These are phyloP conservation scores for Cercospora zeae-maydis DNA, from an alignment of 2,329 filamentous ascomycete species.

Conservation along the genomic window DNA sequence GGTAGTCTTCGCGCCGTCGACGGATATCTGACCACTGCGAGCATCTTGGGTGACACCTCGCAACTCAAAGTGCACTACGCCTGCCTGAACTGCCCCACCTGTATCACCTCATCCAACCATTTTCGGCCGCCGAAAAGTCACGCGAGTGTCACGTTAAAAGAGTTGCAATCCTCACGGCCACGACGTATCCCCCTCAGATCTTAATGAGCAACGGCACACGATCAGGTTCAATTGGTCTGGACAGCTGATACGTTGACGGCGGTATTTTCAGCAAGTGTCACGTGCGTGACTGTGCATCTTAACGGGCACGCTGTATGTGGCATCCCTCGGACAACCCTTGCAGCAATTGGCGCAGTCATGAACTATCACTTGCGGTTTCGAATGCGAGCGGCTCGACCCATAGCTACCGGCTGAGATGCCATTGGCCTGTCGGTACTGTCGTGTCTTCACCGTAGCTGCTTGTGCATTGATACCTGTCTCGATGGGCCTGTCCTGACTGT, in stretches of 20 bases:
- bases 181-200: neutral
- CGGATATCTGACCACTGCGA: neutral
- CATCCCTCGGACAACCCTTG: neutral
- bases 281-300: neutral
- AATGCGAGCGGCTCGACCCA: neutral
- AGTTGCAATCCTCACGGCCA: neutral
- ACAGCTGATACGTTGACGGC: neutral
- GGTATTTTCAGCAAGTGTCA: neutral
- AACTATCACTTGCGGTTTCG: neutral
- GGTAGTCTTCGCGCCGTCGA: neutral
- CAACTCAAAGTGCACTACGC: no score
- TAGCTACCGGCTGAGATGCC: neutral
- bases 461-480: neutral
- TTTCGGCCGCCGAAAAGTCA: conserved; percentile 2
- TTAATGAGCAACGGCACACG: neutral
- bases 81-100: neutral
- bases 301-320: neutral
- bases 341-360: neutral
- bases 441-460: neutral
- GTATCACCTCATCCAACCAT: conserved; percentile 5
- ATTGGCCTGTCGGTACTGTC: conserved; percentile 2
- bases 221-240: neutral
- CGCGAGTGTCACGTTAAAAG: neutral
- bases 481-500: neutral
- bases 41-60: neutral